Conservation (phyloP, 495 filamentous ascomycete species). For the Neurospora tetraspora region DNA sequence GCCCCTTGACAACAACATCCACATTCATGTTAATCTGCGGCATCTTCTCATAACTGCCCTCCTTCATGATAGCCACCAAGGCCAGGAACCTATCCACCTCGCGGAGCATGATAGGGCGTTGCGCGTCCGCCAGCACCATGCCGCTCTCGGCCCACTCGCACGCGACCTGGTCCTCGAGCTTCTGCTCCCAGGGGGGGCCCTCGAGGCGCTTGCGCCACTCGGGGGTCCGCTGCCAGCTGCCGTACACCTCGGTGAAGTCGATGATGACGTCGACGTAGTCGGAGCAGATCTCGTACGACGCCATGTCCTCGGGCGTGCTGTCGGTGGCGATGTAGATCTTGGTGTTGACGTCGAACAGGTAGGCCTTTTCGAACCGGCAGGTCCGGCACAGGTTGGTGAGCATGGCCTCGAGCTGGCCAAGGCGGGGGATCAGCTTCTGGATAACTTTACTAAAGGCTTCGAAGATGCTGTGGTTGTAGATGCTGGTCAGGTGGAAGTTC, state of each 20-base stretch:
- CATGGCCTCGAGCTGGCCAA: constrained; percentile 83
- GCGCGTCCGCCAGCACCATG: constrained; percentile 69
- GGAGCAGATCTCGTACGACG: constrained; percentile 92
- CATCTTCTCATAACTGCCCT: constrained; percentile 50
- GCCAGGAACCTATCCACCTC: constrained; percentile 86
- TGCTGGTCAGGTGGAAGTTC: constrained; percentile 87
- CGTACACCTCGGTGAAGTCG: constrained; percentile 90
- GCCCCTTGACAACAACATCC: constrained; percentile 42
- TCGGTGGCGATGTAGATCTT: constrained; percentile 99
- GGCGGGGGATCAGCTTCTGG: constrained; percentile 88
- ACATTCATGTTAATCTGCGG: constrained; percentile 49
- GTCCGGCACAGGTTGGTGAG: constrained; percentile 81
- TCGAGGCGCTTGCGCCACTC: constrained; percentile 45
- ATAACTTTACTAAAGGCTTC: constrained; percentile 97
- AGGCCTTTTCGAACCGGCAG: constrained; percentile 93
- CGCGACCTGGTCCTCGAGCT: constrained; percentile 52
- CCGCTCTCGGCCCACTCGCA: constrained; percentile 67
- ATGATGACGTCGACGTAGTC: constrained; percentile 98
- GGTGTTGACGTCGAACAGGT: constrained; percentile 89
- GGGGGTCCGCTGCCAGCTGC: constrained; percentile 50
- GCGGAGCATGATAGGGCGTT: constrained; percentile 69
- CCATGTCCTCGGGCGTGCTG: constrained; percentile 81
- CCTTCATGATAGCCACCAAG: constrained; percentile 66
- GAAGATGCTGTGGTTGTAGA: constrained; percentile 97
- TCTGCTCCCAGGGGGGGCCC: constrained; percentile 49